phyloP scores from a whole-genome alignment of 768 basidiomycete genomes.

The Collybiopsis confluens region DNA sequence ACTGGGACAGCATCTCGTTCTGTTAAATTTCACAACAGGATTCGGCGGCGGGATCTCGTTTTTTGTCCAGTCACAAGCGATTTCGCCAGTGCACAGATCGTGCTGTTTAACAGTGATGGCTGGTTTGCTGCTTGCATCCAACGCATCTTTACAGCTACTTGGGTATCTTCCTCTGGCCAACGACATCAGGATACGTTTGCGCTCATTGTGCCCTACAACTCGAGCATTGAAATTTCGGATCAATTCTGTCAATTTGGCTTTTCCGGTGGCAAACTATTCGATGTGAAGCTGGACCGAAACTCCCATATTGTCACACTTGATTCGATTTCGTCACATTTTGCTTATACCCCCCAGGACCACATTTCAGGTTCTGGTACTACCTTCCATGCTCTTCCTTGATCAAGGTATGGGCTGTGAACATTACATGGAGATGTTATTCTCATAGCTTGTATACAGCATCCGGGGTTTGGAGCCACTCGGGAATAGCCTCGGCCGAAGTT shows the following conservation, averaged over 20 bases:
- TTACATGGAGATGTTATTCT: too few relatives aligned
- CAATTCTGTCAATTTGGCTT: conserved; percentile 8
- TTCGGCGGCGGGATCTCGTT: not conserved
- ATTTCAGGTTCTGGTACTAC: not conserved
- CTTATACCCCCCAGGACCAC: not conserved
- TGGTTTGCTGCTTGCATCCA: conserved; percentile 10
- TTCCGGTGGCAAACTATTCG: conserved; percentile 13
- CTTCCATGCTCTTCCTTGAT: not conserved
- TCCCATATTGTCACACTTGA: not conserved
- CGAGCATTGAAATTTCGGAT: conserved; percentile 2
- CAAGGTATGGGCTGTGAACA: too few relatives aligned
- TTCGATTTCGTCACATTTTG: not conserved
- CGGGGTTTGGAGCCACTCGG: too few relatives aligned
- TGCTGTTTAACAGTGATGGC: not conserved
- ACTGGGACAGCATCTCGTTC: not conserved
- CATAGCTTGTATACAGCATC: too few relatives aligned
- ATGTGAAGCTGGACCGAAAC: not conserved
- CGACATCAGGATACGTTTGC: conserved; percentile 6
- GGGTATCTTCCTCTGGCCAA: conserved; percentile 3
- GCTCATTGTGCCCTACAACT: too few relatives aligned
- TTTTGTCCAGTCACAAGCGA: not conserved
- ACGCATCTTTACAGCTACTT: conserved; percentile 7
- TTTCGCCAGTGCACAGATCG: conserved; percentile 7
- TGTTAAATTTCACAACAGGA: not conserved
- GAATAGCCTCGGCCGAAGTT: too few relatives aligned